Conservation (phyloP, 2,329 filamentous ascomycete genomes). For the Aureobasidium sp. region DNA sequence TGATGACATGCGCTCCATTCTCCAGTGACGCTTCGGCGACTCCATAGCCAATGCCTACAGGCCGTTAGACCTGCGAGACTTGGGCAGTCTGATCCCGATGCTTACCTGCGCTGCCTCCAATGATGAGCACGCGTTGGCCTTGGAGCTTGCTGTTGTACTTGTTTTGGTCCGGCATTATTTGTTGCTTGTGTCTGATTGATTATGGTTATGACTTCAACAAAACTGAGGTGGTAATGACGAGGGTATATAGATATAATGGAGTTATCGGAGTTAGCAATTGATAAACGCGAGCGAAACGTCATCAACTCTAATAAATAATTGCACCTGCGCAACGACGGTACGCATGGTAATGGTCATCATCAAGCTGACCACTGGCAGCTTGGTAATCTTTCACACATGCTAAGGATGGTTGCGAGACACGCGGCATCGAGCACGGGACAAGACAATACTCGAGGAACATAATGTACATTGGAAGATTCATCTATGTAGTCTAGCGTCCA, state of each 20-base stretch:
- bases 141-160: conserved; percentile 45
- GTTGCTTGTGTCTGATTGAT: not conserved
- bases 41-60: conserved; percentile 53
- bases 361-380: not conserved
- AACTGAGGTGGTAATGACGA: not conserved
- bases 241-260: not conserved
- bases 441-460: not conserved
- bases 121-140: conserved; percentile 47
- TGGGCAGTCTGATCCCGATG: not conserved
- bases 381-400: not conserved
- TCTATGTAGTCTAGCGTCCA: not conserved
- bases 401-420: not conserved
- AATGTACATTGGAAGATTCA: not conserved
- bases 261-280: not conserved
- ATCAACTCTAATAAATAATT: not conserved
- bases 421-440: not conserved
- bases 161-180: conserved; percentile 33
- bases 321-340: not conserved
- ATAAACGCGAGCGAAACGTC: not conserved
- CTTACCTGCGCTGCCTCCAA: conserved; percentile 49
- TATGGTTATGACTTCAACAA: not conserved
- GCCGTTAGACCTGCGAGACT: not conserved
- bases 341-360: not conserved
- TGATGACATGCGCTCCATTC: conserved; percentile 49
- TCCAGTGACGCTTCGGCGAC: conserved; percentile 54